Evolutionary conservation across 352 stramenopile genomes (phyloP).

Genomic region (Phytopythium vexans): DNA sequence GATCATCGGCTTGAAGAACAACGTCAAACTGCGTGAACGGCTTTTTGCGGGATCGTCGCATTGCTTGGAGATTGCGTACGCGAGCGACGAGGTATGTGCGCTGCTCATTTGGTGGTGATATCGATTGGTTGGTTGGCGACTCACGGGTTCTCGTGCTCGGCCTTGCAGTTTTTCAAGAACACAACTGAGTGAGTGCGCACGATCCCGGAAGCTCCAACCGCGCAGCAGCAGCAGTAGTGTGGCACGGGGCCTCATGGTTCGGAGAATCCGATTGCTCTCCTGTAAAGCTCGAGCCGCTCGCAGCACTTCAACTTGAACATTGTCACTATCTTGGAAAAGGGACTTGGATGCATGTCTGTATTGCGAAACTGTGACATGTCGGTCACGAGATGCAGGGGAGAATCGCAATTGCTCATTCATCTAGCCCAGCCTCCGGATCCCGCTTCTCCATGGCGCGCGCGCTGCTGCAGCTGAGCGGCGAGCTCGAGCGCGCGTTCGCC

Average conservation of each 20-base stretch:
- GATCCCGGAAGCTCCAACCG: no score
- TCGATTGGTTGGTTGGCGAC: slow-evolving; percentile 15
- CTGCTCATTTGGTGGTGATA: background rate
- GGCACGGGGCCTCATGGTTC: no score
- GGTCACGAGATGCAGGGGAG: background rate
- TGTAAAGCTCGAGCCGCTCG: background rate
- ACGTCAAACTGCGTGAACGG: slow-evolving; percentile 54
- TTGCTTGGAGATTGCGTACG: slow-evolving; percentile 72
- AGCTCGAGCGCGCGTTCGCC: slow-evolving; percentile 68
- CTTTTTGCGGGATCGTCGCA: slow-evolving; percentile 63
- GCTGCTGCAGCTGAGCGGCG: slow-evolving; percentile 49
- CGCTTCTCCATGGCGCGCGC: slow-evolving; percentile 52
- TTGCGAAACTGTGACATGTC: no score
- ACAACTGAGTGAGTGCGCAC: background rate
- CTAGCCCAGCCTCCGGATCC: background rate
- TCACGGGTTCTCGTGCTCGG: background rate
- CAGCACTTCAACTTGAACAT: slow-evolving; percentile 1
- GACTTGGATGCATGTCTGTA: background rate
- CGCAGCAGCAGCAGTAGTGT: no score
- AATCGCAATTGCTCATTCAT: background rate
- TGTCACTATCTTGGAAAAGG: background rate
- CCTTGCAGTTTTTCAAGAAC: slow-evolving; percentile 38
- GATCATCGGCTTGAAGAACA: slow-evolving; percentile 76
- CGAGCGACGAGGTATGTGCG: slow-evolving; percentile 55
- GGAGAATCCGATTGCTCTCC: no score